Conservation (phyloP, 2,329 filamentous ascomycete species). For the Coniochaeta sp. region DNA sequence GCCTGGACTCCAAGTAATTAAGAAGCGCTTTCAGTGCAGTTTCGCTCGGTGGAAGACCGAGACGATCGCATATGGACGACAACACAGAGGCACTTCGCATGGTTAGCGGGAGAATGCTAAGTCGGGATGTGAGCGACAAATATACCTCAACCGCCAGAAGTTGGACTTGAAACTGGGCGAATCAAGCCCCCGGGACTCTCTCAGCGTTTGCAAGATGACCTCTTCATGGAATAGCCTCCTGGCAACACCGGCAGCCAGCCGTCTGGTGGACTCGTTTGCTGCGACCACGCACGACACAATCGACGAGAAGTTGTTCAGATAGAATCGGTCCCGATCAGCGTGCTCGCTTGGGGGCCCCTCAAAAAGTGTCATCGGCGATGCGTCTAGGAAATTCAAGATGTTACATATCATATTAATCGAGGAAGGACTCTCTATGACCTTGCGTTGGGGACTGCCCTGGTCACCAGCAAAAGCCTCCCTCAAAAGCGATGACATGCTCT, state of each 20-base stretch:
- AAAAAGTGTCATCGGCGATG: constrained; percentile 42
- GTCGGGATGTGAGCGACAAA: neutral
- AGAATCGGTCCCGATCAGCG: constrained; percentile 27
- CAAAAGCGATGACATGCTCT: constrained; percentile 31
- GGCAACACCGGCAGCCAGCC: constrained; percentile 38
- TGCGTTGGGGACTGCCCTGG: constrained; percentile 26
- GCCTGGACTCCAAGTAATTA: constrained; percentile 47
- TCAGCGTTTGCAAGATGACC: constrained; percentile 25
- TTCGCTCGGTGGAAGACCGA: constrained; percentile 34
- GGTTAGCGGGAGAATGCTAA: neutral
- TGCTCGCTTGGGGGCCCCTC: constrained; percentile 27
- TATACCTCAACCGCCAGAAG: constrained; percentile 48
- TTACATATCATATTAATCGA: constrained; percentile 37
- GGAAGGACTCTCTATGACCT: constrained; percentile 28
- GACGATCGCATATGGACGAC: constrained; percentile 40
- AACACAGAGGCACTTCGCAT: constrained; percentile 32
- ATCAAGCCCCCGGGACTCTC: constrained; percentile 25
- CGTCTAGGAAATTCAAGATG: constrained; percentile 50
- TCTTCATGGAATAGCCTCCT: constrained; percentile 37
- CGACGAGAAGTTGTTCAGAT: constrained; percentile 38
- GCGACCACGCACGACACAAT: constrained; percentile 49
- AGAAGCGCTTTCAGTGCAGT: constrained; percentile 39
- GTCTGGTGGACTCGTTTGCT: constrained; percentile 39
- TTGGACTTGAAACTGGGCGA: constrained; percentile 30
- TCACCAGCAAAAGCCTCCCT: constrained; percentile 30